A percentile compares a stretch with the other conserved stretches of the same genome.
Conservation (phyloP, 352 stramenopile species). For the Phytophthora pinifolia region DNA sequence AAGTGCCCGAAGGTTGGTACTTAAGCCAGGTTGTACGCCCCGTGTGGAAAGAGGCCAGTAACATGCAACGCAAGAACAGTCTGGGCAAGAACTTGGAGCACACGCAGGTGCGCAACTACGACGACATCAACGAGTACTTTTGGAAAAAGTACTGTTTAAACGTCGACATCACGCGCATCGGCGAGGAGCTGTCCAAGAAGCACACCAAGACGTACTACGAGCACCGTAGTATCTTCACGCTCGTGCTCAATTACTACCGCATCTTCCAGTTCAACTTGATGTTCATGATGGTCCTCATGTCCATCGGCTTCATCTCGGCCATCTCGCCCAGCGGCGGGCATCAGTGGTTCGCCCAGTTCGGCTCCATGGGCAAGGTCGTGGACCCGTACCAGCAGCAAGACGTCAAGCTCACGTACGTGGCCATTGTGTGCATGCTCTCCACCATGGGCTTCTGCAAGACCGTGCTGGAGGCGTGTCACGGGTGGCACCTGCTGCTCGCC, state of each 20-base stretch:
- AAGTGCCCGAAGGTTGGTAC: constrained; percentile 53
- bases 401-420: constrained; percentile 65
- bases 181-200: constrained; percentile 50
- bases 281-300: constrained; percentile 64
- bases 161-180: constrained; percentile 51
- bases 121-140: constrained; percentile 84
- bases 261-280: constrained; percentile 86
- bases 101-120: constrained; percentile 72
- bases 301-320: constrained; percentile 56
- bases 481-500: constrained; percentile 57
- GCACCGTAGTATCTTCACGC: constrained; percentile 72
- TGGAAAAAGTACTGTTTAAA: constrained; percentile 72
- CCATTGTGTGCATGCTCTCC: constrained; percentile 49
- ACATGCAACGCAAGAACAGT: constrained; percentile 66
- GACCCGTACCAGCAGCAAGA: constrained; percentile 51
- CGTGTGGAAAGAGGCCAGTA: constrained; percentile 61
- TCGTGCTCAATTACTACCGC: constrained; percentile 76
- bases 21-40: constrained; percentile 53
- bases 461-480: constrained; percentile 56
- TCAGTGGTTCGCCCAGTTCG: constrained; percentile 62
- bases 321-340: constrained; percentile 63
- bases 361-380: constrained; percentile 54
- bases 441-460: constrained; percentile 58
- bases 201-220: constrained; percentile 83
- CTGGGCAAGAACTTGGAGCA: constrained; percentile 70